Evolutionary conservation across 1,284 basidiomycete genomes (phyloP).

Genomic region (Mycena citricolor): DNA sequence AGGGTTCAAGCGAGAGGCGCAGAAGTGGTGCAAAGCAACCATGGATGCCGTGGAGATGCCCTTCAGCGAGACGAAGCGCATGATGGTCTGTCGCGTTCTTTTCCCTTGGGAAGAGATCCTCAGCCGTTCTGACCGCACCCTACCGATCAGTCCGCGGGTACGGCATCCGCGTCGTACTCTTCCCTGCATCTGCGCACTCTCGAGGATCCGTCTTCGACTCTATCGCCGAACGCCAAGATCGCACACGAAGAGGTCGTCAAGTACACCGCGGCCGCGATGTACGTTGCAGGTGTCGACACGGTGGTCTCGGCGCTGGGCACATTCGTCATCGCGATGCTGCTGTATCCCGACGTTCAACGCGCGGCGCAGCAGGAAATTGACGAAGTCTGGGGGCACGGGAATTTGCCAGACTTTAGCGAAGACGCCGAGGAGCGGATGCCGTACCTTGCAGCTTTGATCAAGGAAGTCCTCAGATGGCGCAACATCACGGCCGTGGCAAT

Average conservation of each 20-base stretch:
- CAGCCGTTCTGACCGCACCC: no score
- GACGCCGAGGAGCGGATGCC: conserved; percentile 31
- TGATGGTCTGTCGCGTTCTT: conserved; percentile 44
- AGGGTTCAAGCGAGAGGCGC: conserved; percentile 53
- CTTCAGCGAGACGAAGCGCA: conserved; percentile 53
- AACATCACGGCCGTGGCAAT: conserved; percentile 16
- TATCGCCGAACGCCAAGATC: no score
- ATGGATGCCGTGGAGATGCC: conserved; percentile 64
- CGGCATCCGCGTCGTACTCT: conserved; percentile 2
- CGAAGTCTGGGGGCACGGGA: conserved; percentile 43
- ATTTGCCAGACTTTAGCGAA: conserved; percentile 26
- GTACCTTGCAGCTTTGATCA: conserved; percentile 39
- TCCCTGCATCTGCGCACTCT: background rate
- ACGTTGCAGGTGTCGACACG: conserved; percentile 13
- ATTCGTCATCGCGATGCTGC: conserved; percentile 13
- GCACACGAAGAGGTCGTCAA: background rate
- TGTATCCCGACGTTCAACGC: conserved; percentile 38
- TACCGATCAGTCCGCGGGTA: conserved; percentile 3
- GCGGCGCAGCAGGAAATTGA: conserved; percentile 56
- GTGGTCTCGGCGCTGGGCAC: conserved; percentile 1
- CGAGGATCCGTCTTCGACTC: background rate
- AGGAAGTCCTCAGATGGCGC: conserved; percentile 41
- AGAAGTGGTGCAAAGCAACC: conserved; percentile 59
- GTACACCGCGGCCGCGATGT: conserved; percentile 7
- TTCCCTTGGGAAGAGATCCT: no score